Percentiles rank a stretch among this genome's conserved stretches.
These are phyloP conservation scores for Solanum infundibuliforme DNA, from an alignment of 257 asterid genomes.

Conservation along the genomic window DNA sequence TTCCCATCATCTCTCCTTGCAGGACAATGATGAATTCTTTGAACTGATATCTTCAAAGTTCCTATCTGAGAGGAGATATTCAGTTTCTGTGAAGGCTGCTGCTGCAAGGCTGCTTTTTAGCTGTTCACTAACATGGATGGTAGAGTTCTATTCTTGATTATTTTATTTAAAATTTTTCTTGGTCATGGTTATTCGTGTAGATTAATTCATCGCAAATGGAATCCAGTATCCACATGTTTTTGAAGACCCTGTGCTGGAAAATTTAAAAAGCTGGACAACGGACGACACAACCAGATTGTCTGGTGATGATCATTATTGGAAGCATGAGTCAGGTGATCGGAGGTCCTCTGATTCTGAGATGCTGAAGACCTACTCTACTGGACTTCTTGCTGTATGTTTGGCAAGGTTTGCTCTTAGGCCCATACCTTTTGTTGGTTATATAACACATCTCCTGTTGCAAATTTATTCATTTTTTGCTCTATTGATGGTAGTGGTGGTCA, in stretches of 20 bases:
- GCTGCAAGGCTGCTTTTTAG: slow-evolving; percentile 81
- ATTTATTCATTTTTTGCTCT: slow-evolving; percentile 4
- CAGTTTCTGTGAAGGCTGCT: slow-evolving; percentile 68
- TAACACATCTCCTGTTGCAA: not conserved
- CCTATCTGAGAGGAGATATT: slow-evolving; percentile 58
- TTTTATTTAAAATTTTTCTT: not conserved
- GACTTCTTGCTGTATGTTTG: slow-evolving; percentile 88
- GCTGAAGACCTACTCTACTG: slow-evolving; percentile 74
- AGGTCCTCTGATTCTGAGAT: slow-evolving; percentile 66
- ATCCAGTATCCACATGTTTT: slow-evolving; percentile 91
- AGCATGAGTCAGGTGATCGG: slow-evolving; percentile 52
- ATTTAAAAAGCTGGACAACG: slow-evolving; percentile 81
- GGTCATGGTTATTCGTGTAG: slow-evolving; percentile 9
- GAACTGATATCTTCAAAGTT: slow-evolving; percentile 74
- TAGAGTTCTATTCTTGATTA: slow-evolving; percentile 18
- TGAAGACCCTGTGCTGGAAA: slow-evolving; percentile 78
- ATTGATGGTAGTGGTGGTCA: slow-evolving; percentile 60
- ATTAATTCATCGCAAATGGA: slow-evolving; percentile 13
- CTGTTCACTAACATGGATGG: slow-evolving; percentile 92
- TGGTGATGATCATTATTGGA: slow-evolving; percentile 56
- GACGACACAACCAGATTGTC: slow-evolving; percentile 53
- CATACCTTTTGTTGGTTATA: not conserved
- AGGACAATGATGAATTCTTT: slow-evolving; percentile 93
- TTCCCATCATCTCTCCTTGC: slow-evolving; percentile 19
- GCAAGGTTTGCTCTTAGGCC: slow-evolving; percentile 34